phyloP scores from a whole-genome alignment of 768 basidiomycete genomes.

The Lyophyllum shimeji region DNA sequence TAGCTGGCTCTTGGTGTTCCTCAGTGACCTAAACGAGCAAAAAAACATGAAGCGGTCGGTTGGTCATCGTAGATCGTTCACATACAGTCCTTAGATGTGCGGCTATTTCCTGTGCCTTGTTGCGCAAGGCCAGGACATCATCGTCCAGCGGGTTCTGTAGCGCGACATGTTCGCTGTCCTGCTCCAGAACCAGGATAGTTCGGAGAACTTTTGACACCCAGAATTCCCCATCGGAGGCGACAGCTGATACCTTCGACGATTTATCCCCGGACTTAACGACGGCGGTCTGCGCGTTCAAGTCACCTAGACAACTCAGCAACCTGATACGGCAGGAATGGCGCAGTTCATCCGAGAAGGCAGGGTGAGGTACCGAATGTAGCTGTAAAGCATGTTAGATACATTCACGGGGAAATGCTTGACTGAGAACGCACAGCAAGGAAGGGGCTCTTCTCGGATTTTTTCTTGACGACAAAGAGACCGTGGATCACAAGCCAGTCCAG shows the following conservation, averaged over 20 bases:
- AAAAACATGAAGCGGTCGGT: background rate
- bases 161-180: conserved; percentile 67
- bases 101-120: conserved; percentile 42
- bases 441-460: conserved; percentile 66
- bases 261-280: conserved; percentile 55
- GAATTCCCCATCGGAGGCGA: conserved; percentile 70
- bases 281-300: conserved; percentile 61
- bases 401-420: background rate
- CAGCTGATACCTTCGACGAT: conserved; percentile 53
- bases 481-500: conserved; percentile 83
- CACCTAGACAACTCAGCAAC: conserved; percentile 71
- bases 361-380: conserved; percentile 63
- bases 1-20: conserved; percentile 51
- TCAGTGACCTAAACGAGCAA: conserved; percentile 29
- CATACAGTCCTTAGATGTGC: conserved; percentile 46
- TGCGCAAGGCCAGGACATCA: conserved; percentile 47
- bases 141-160: conserved; percentile 52
- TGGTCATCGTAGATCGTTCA: background rate
- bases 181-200: conserved; percentile 55
- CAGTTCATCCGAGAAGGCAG: conserved; percentile 72
- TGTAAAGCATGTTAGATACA: conserved; percentile 25
- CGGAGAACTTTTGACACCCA: conserved; percentile 73
- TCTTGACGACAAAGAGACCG: conserved; percentile 76
- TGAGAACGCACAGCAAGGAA: conserved; percentile 53
- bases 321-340: conserved; percentile 65